These are phyloP conservation scores for Aspergillus homomorphus DNA, from an alignment of 495 filamentous ascomycete species.

Conservation along the genomic window DNA sequence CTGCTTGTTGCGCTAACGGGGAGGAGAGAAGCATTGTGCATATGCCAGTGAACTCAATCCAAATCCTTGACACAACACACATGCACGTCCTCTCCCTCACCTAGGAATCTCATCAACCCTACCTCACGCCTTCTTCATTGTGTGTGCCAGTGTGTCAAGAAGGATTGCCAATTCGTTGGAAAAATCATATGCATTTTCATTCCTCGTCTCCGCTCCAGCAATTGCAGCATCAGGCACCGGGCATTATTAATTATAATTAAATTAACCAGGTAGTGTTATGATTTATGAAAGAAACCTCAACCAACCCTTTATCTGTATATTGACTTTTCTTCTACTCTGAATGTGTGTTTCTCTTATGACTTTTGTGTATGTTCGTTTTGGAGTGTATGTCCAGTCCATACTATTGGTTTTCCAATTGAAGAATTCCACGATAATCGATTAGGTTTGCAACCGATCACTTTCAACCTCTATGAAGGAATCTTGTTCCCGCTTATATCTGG, in stretches of 20 bases:
- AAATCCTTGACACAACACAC: background rate
- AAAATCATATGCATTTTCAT: background rate
- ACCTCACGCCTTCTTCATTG: background rate
- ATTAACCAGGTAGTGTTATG: slow-evolving; percentile 19
- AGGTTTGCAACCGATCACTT: too few relatives aligned
- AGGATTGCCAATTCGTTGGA: background rate
- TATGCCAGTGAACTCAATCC: background rate
- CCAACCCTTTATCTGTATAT: slow-evolving; percentile 6
- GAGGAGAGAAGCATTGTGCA: background rate
- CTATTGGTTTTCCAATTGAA: too few relatives aligned
- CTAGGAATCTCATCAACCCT: background rate
- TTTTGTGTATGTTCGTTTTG: slow-evolving; percentile 1
- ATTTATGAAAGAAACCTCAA: slow-evolving; percentile 18
- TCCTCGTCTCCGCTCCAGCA: background rate
- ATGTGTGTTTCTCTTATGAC: slow-evolving; percentile 15
- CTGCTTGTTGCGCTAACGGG: background rate
- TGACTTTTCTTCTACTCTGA: background rate
- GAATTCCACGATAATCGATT: too few relatives aligned
- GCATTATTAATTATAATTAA: slow-evolving; percentile 21
- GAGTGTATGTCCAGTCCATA: background rate
- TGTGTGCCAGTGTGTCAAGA: background rate
- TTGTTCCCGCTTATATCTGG: too few relatives aligned
- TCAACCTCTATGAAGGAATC: too few relatives aligned
- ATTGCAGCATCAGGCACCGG: background rate
- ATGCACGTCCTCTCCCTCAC: background rate